Percentiles rank a stretch among this genome's conserved stretches.
Conservation (phyloP, 106 monocot genomes). For the Chionographis japonica region DNA sequence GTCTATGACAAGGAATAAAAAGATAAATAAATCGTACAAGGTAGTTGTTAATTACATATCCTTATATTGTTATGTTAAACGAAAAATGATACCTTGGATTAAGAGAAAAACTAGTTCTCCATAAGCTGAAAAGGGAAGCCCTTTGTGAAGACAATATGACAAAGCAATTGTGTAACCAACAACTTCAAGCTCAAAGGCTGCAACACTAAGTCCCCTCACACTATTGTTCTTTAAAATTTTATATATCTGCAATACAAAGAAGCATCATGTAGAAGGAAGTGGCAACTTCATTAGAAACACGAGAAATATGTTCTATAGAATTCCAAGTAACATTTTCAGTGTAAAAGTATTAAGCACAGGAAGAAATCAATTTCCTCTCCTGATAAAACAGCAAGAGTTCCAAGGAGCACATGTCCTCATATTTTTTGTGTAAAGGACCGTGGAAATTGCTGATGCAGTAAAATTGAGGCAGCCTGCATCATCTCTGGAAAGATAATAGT, state of each 20-base stretch:
- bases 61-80: too few species aligned
- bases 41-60: neutral
- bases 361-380: too few species aligned
- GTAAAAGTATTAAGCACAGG: too few species aligned
- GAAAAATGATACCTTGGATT: constrained; percentile 62
- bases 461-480: too few species aligned
- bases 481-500: too few species aligned
- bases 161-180: constrained; percentile 93
- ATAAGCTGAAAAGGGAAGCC: constrained; percentile 93
- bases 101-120: constrained; percentile 84
- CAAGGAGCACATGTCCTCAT: too few species aligned
- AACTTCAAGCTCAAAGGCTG: constrained; percentile 89
- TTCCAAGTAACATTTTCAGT: neutral
- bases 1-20: neutral
- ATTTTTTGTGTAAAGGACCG: too few species aligned
- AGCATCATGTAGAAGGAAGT: neutral
- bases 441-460: too few species aligned
- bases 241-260: constrained; percentile 48
- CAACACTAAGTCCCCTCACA: constrained; percentile 78
- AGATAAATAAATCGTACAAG: neutral
- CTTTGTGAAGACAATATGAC: constrained; percentile 90
- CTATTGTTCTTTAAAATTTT: constrained; percentile 77
- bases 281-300: neutral
- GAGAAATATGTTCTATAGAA: neutral
- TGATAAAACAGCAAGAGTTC: too few species aligned